phyloP scores from a whole-genome alignment of 73 alveolate species.

The Paramecium octaurelia region DNA sequence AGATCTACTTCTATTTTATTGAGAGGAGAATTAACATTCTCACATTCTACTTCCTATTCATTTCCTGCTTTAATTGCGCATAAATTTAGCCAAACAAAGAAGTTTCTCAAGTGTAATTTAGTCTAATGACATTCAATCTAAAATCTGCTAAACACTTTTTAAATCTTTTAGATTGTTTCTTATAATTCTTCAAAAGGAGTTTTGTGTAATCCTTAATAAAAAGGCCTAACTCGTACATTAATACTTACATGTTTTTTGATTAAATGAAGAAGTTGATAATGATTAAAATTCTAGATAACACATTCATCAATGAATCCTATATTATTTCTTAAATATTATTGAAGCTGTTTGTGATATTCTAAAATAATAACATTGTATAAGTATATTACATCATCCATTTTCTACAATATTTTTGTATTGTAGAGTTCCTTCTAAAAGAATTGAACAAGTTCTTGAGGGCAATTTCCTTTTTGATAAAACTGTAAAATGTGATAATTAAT shows the following conservation, averaged over 20 bases:
- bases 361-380: neutral
- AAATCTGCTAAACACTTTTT: neutral
- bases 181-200: neutral
- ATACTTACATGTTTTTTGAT: neutral
- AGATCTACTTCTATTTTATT: constrained; percentile 27
- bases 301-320: constrained; percentile 18
- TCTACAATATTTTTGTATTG: constrained; percentile 7
- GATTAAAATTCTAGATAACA: neutral
- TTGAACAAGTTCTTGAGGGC: neutral
- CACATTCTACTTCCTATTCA: constrained; percentile 33
- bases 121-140: constrained; percentile 27
- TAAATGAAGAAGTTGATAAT: neutral
- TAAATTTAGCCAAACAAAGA: constrained; percentile 27
- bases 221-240: neutral
- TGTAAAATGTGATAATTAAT: neutral
- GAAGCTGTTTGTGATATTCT: neutral
- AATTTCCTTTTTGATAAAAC: neutral
- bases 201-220: neutral
- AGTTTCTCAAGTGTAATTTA: constrained; percentile 15
- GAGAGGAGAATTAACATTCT: constrained; percentile 6
- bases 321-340: constrained; percentile 14
- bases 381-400: constrained; percentile 28
- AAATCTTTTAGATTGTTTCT: neutral
- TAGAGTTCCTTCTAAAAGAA: constrained; percentile 25
- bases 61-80: constrained; percentile 5